Percentiles rank a stretch among this genome's conserved stretches.
Conservation (phyloP, 768 basidiomycete genomes). For the Leucocoprinus birnbaumii region DNA sequence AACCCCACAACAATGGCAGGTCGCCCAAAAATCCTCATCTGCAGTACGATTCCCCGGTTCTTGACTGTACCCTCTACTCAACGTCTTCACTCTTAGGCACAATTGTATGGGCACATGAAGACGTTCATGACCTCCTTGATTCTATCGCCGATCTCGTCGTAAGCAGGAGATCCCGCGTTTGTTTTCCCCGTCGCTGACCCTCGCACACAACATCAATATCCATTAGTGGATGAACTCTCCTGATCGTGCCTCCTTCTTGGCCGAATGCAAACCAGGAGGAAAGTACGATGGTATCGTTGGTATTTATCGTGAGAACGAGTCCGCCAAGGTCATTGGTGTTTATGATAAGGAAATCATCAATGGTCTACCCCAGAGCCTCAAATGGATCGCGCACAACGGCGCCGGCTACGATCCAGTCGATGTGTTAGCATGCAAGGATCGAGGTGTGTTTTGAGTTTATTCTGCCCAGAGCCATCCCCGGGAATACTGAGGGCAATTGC, state of each 20-base stretch:
- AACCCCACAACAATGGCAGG: constrained; percentile 22
- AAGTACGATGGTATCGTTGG: constrained; percentile 74
- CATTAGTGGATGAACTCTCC: constrained; percentile 49
- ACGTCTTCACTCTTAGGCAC: constrained; percentile 38
- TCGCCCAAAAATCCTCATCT: constrained; percentile 30
- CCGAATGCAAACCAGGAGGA: constrained; percentile 57
- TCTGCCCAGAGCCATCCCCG: background rate
- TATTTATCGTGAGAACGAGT: constrained; percentile 77
- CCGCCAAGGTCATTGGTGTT: constrained; percentile 60
- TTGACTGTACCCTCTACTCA: background rate
- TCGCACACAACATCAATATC: background rate
- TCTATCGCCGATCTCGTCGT: constrained; percentile 77
- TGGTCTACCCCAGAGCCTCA: constrained; percentile 62
- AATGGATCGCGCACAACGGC: constrained; percentile 91
- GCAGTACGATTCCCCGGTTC: constrained; percentile 24
- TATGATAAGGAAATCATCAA: constrained; percentile 80
- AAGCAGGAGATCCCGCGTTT: constrained; percentile 28
- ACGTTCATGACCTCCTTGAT: constrained; percentile 61
- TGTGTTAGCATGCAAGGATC: constrained; percentile 65
- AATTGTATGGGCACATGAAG: constrained; percentile 81
- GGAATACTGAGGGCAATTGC: background rate
- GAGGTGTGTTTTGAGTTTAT: constrained; percentile 40
- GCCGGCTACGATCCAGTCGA: constrained; percentile 93
- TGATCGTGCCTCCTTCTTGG: constrained; percentile 66
- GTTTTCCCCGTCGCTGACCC: background rate